Base-by-base conservation (phyloP, 2,329 filamentous ascomycete species). In the Clonostachys byssicola region DNA sequence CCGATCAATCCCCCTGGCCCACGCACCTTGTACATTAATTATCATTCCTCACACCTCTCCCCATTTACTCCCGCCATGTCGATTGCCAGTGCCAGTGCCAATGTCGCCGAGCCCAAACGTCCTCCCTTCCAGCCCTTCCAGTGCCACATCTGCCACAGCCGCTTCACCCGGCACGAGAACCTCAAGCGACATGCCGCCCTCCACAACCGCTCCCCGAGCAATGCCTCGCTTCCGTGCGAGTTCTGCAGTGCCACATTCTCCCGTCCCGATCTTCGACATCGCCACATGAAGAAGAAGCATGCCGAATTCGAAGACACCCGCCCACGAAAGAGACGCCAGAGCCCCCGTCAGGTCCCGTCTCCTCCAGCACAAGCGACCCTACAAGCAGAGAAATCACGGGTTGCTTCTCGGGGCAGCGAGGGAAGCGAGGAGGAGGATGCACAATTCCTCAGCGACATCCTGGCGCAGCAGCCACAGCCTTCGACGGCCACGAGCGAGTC, bases 261-360 rank as follows among this genome's bases (percentile, higher is more conserved):
- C 5, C 63, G 68, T 2, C 56, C 60, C 4, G 69, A 72, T 49
- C 52, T 72, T 5, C 64, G 65, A 16, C 55, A 58, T 48, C 64
- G 68, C 0, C 70, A 72, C 49, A 65, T 72, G 58, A 71, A 63
- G 50, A 59, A 64, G 16, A 71, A 72, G 48, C 68, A 72, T 36
- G 17, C 43, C 16, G 14, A 23, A 4, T 36, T 35, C 30, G n/a
- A 34, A 17, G 38, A 36, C 8, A 38, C n/a, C 13, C 23, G 23
- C 23, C 23, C 23, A 10, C 18, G 42, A 17, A 30, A n/a, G 34
- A 23, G 13, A 17, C 42, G 13, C 1, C 12, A 13, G 16, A 17
- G 23, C 23, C 23, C 23, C 23, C 23, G 23, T 30, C 33, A 38
- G 23, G 23, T 12, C 14, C 36, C 36, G 10, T 39, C 36, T 7